These are phyloP conservation scores for Cryptococcus sp. DNA, from an alignment of 1,284 basidiomycete species.

Conservation along the genomic window DNA sequence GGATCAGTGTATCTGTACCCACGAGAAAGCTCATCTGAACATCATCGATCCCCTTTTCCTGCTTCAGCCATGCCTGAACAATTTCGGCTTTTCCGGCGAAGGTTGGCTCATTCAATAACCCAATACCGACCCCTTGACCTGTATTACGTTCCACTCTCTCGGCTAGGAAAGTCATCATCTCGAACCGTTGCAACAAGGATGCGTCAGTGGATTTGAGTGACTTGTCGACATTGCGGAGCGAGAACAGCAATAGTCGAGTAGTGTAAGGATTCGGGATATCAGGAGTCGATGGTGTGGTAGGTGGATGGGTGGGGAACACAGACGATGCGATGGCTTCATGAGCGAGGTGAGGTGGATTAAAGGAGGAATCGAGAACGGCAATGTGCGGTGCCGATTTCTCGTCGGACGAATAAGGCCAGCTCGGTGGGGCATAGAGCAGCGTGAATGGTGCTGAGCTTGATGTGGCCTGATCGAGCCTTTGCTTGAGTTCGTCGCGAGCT, in stretches of 20 bases:
- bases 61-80: conserved; percentile 53
- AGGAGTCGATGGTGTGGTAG: conserved; percentile 6
- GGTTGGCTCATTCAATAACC: conserved; percentile 77
- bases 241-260: conserved; percentile 75
- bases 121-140: conserved; percentile 65
- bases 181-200: conserved; percentile 64
- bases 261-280: conserved; percentile 54
- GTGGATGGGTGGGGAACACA: conserved; percentile 33
- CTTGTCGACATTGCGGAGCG: conserved; percentile 88
- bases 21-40: conserved; percentile 53
- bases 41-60: conserved; percentile 44
- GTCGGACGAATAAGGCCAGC: neutral
- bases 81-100: conserved; percentile 76
- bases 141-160: conserved; percentile 49
- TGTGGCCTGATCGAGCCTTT: conserved; percentile 54
- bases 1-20: conserved; percentile 82
- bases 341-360: conserved; percentile 87
- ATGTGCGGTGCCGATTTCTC: conserved; percentile 33
- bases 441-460: conserved; percentile 68
- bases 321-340: conserved; percentile 69
- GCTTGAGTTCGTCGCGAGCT: conserved; percentile 15
- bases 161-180: conserved; percentile 73
- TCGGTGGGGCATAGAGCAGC: conserved; percentile 47
- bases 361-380: conserved; percentile 79
- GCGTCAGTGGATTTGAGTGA: conserved; percentile 64